Base-by-base conservation (phyloP, 176 grass and related monocot genomes). In the Dactylis glomerata region DNA sequence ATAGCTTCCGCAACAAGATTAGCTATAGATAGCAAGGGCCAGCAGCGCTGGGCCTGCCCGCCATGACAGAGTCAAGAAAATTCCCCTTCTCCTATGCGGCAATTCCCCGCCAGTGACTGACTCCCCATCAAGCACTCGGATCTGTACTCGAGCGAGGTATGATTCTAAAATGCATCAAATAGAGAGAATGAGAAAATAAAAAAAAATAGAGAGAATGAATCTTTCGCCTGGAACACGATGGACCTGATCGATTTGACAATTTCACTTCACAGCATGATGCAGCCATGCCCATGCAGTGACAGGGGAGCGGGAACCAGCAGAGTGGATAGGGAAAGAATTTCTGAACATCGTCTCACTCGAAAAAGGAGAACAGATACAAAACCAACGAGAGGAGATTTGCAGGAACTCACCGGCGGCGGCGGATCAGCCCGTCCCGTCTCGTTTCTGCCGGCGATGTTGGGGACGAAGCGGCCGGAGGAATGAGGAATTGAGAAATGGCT, bases 1-100 rank as follows among this genome's bases (percentile, higher is more conserved):
- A 15, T 73, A 63, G 2, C 83, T 89, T 86, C 14, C 32, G 44
- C 51, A 72, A 14, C 78, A 89, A 77, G 78, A 37, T 64, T 27
- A 41, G 4, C 54, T 27, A 34, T 22, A 20, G 24, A 26, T 32
- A 20, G 33, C 19, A 44, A 57, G 2, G 11, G 27, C 34, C n/a
- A 26, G 58, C 24, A 30, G 8, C 12, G 5, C 9, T 5, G 8
- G 71, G 3, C 5, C 14, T 2, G 11, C 71, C 69, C 11, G 8
- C 40, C 0, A 28, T 42, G 51, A 31, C 55, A 52, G 33, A 73
- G 4, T 26, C 4, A 4, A 73, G 9, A 24, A 42, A 33, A 17
- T 63, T 6, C 33, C n/a, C 44, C 20, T 40, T 24, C 20, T 45
- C 6, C 51, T 24, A 27, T 17, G 69, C 41, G 24, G n/a, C n/a